phyloP scores from a whole-genome alignment of 257 asterid genomes.

The Solanum ossicruentum region DNA sequence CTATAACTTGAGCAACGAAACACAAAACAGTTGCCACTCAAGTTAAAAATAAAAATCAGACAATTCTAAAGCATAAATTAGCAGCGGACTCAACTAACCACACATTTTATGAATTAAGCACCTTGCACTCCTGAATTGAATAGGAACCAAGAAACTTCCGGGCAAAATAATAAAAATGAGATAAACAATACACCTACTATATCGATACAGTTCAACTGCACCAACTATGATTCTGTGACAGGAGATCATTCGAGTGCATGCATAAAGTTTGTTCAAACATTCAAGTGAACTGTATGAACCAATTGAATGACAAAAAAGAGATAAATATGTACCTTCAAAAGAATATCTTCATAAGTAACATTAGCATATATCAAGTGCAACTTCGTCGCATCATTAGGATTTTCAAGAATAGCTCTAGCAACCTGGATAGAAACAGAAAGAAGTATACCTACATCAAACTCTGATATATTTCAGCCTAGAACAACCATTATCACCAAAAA shows the following conservation, averaged over 20 bases:
- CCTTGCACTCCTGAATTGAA: neutral
- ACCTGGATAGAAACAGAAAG: constrained; percentile 37
- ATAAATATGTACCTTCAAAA: constrained; percentile 50
- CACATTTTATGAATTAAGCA: neutral
- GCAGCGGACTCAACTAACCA: neutral
- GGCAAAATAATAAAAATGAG: neutral
- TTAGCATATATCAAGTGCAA: constrained; percentile 86
- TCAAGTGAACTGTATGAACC: neutral
- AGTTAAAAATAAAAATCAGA: neutral
- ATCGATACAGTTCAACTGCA: neutral
- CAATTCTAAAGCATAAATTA: neutral
- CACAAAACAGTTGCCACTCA: neutral
- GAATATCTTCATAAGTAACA: constrained; percentile 79
- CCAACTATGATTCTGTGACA: neutral
- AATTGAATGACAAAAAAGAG: neutral
- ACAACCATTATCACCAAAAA: too few species aligned
- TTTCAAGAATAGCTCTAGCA: constrained; percentile 80
- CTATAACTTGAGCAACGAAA: neutral
- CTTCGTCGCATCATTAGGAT: constrained; percentile 62
- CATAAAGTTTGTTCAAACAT: neutral
- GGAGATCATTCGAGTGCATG: neutral
- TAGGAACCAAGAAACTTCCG: neutral
- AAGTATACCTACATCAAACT: neutral
- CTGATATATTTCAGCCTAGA: neutral
- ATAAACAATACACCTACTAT: neutral